Base-by-base conservation (phyloP, 2,329 filamentous ascomycete species). In the Xylaria hypoxylon region DNA sequence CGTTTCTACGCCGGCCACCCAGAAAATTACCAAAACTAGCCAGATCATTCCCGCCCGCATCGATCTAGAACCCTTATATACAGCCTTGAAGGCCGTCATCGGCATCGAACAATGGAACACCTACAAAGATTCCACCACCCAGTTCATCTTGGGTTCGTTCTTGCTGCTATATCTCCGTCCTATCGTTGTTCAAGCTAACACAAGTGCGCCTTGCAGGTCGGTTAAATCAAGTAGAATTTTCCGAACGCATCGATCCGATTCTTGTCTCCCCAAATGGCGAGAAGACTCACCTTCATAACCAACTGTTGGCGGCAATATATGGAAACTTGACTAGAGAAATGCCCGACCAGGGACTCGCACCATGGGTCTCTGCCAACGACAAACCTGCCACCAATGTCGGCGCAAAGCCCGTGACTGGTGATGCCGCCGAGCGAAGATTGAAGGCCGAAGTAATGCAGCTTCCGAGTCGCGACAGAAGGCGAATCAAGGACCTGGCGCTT, bases 401-500 rank as follows among this genome's bases (percentile, higher is more conserved):
- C 69, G 85, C 81, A 70, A 91, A 91, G 76, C 86, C 87, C 24
- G 84, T 88, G 52, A 87, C 86, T 31, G 88, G 88, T 31, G 89
- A 91, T 82, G 87, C 89, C 38, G 84, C 86, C 40, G 89, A 92
- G 78, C 83, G 88, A 72, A 84, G 85, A 71, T 77, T 91, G 55
- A 91, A 91, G 80, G 87, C 85, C 71, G 88, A 91, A 74, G 87
- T 92, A 67, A 91, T 91, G 89, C 87, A 89, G 74, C 82, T 92
- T 50, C 89, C 87, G n/a, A 87, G 83, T 64, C 83, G 88, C 71
- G 89, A 92, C 74, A 83, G 89, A 69, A 82, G 89, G 78, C 84
- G 89, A 64, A 86, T 92, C 73, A 91, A 92, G 72, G 89, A 91
- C 69, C 78, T 91, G 38, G 80, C 79, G 24, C 83, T 85, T 26